Evolutionary conservation across 768 basidiomycete species (phyloP).

Genomic region (Mycena filopes): DNA sequence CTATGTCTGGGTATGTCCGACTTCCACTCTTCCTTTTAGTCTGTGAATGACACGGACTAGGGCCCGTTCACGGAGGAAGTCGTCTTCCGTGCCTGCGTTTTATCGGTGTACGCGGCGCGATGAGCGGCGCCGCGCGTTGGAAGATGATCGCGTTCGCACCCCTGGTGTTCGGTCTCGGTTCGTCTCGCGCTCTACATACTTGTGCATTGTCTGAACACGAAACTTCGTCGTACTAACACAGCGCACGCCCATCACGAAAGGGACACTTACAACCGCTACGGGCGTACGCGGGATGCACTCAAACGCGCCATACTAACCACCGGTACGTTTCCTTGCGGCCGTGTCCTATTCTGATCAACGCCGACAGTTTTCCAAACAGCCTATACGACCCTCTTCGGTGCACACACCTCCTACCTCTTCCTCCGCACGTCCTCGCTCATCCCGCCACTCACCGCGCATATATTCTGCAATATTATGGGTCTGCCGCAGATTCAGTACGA

Average conservation of each 20-base stretch:
- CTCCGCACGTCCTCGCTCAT: constrained; percentile 85
- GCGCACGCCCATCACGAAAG: constrained; percentile 95
- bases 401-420: constrained; percentile 87
- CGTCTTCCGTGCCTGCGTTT: constrained; percentile 88
- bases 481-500: constrained; percentile 77
- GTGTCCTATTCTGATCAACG: not conserved
- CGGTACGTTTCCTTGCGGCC: constrained; percentile 52
- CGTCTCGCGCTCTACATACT: constrained; percentile 37
- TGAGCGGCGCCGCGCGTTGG: constrained; percentile 64
- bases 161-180: constrained; percentile 89
- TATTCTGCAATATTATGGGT: constrained; percentile 97
- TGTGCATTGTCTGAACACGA: not conserved
- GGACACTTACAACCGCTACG: constrained; percentile 83
- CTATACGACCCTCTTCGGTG: constrained; percentile 95
- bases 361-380: constrained; percentile 81
- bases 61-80: constrained; percentile 94
- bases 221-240: constrained; percentile 46
- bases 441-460: constrained; percentile 82
- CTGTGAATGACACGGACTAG: constrained; percentile 53
- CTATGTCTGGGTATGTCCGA: constrained; percentile 57
- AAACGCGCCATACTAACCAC: constrained; percentile 66
- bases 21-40: not conserved
- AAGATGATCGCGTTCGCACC: constrained; percentile 86
- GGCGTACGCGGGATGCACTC: constrained; percentile 72
- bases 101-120: constrained; percentile 76